phyloP scores from a whole-genome alignment of 805 yeast species.

The Zygotorulaspora chibaensis region DNA sequence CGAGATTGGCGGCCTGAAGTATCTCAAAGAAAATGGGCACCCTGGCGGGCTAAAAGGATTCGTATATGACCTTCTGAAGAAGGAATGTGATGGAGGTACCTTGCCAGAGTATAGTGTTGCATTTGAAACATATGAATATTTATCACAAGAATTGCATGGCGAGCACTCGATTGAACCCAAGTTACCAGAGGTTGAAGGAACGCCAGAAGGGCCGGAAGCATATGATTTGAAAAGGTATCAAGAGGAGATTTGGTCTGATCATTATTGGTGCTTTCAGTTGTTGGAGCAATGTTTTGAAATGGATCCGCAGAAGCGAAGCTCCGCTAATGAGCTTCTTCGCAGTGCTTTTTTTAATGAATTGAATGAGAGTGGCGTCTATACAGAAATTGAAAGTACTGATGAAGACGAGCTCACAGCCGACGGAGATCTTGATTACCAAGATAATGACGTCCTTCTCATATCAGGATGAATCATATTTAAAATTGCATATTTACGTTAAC shows the following conservation, averaged over 20 bases:
- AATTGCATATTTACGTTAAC: background rate
- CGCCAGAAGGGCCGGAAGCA: slow-evolving; percentile 14
- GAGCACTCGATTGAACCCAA: slow-evolving; percentile 32
- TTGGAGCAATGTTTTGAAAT: slow-evolving; percentile 53
- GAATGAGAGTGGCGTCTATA: slow-evolving; percentile 20
- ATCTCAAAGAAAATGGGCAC: slow-evolving; percentile 38
- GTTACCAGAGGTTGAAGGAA: slow-evolving; percentile 15
- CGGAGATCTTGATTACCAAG: slow-evolving; percentile 18
- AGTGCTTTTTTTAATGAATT: slow-evolving; percentile 56
- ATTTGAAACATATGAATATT: slow-evolving; percentile 53
- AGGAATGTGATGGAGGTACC: slow-evolving; percentile 47
- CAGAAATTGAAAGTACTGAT: slow-evolving; percentile 26
- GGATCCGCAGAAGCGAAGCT: slow-evolving; percentile 53
- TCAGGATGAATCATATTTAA: slow-evolving; percentile 13
- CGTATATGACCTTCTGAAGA: slow-evolving; percentile 26
- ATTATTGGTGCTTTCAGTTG: slow-evolving; percentile 47
- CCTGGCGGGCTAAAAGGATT: slow-evolving; percentile 33
- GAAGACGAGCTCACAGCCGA: slow-evolving; percentile 24
- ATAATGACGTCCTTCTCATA: slow-evolving; percentile 26
- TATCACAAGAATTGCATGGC: slow-evolving; percentile 37
- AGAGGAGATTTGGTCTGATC: slow-evolving; percentile 36
- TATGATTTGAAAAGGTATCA: slow-evolving; percentile 31
- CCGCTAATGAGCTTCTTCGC: slow-evolving; percentile 53
- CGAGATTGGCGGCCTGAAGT: slow-evolving; percentile 56
- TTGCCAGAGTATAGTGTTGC: slow-evolving; percentile 71